Percentiles rank a stretch among this genome's conserved stretches.
These are phyloP conservation scores for Ilyonectria sp. DNA, from an alignment of 2,329 filamentous ascomycete species.

Conservation along the genomic window DNA sequence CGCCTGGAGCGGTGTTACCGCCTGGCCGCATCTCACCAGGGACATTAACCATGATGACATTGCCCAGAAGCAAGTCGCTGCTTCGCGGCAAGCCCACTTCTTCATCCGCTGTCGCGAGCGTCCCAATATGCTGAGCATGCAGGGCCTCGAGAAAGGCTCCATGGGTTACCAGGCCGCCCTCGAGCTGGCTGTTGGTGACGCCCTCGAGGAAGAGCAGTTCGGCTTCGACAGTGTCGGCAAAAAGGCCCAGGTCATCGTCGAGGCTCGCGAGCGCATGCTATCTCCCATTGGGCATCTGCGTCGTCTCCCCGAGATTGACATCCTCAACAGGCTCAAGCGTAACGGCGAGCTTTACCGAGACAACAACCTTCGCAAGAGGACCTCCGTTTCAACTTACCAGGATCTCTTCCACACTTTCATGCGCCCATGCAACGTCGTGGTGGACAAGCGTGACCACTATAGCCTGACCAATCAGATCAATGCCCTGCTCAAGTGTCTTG, in stretches of 20 bases:
- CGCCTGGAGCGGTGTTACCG: slow-evolving; percentile 74
- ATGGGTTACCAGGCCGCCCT: slow-evolving; percentile 79
- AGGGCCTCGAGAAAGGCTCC: slow-evolving; percentile 79
- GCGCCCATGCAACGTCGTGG: slow-evolving; percentile 69
- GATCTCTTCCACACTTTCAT: slow-evolving; percentile 74
- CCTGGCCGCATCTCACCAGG: slow-evolving; percentile 73
- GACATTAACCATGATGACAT: slow-evolving; percentile 63
- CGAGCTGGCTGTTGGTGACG: slow-evolving; percentile 76
- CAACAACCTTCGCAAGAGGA: slow-evolving; percentile 65
- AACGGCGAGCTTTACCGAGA: slow-evolving; percentile 70
- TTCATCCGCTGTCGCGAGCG: slow-evolving; percentile 72
- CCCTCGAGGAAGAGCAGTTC: slow-evolving; percentile 73
- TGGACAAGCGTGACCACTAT: slow-evolving; percentile 72
- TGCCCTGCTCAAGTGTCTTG: slow-evolving; percentile 76
- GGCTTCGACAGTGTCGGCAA: slow-evolving; percentile 70
- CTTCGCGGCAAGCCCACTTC: slow-evolving; percentile 69
- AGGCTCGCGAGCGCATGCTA: slow-evolving; percentile 71
- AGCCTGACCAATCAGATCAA: slow-evolving; percentile 80
- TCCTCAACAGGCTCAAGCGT: slow-evolving; percentile 72
- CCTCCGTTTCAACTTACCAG: slow-evolving; percentile 72
- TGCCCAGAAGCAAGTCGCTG: slow-evolving; percentile 58
- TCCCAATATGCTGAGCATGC: slow-evolving; percentile 81
- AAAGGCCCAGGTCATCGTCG: slow-evolving; percentile 68
- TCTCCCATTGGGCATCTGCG: slow-evolving; percentile 68
- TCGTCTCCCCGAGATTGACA: slow-evolving; percentile 69